Evolutionary conservation across 139 green algal genomes (phyloP), one percentile per base, ranked within the genome.

Genomic region (Chlorella sp.): DNA sequence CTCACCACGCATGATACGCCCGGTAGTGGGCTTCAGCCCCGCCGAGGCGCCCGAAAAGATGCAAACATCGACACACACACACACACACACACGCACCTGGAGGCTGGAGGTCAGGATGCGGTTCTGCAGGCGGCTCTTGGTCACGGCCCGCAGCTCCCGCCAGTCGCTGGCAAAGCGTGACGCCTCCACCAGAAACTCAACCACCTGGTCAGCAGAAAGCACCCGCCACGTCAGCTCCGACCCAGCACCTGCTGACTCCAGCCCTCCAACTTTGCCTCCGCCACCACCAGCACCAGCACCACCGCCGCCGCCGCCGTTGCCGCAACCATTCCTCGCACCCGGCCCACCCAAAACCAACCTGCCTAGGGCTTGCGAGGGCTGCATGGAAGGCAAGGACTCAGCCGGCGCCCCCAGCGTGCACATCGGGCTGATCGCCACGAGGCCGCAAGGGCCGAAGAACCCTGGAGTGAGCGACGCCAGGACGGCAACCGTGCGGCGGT

Each of bases 121-220:
- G 30, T 78, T 80, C 3, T 69, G 70, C 83, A 93, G 76, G 24
- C 81, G 73, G 67, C 77, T 80, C 35, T 82, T 71, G 1, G 80
- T 77, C 17, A 91, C 67, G 20, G 82, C 72, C 0, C 85, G 77
- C 73, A 93, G 81, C 86, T 94, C 88, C 5, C 31, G 30, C 91
- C 91, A 96, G 64, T 93, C 91, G 0, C 80, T 63, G 2, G 88
- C 89, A 82, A 94, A 94, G 0, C 77, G 67, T 0, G 51, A 35
- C 0, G 85, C 88, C 31, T 85, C 80, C 89, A 71, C 22, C 17
- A 64, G 6, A 59, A 88, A 74, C 23, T 85, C 31, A 29, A 76
- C 82, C 0, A 91, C 35, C 1, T 72, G 32, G 0, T 65, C 20
- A 67, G 90, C 88, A 2, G 74, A 51, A 0, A 87, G 71, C 24